Percentiles rank a stretch among this genome's conserved stretches.
These are phyloP conservation scores for Entomortierella beljakovae DNA, from an alignment of 192 early-diverging fungal species.

Conservation along the genomic window DNA sequence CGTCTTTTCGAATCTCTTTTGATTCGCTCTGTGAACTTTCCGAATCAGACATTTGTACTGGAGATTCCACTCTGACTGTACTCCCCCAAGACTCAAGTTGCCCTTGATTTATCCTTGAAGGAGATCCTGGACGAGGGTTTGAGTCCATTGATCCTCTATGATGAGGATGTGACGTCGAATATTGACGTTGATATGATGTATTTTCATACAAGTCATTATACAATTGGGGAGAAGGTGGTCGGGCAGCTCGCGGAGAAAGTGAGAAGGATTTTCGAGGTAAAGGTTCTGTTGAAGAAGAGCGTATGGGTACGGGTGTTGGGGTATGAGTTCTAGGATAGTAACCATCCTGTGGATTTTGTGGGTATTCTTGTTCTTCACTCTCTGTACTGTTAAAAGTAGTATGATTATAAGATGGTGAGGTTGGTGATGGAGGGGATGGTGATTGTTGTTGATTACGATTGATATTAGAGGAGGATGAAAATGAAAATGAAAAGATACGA, in stretches of 20 bases:
- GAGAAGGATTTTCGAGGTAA: conserved; percentile 24
- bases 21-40: conserved; percentile 7
- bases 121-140: conserved; percentile 4
- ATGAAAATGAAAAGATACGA: conserved; percentile 11
- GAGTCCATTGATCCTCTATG: conserved; percentile 8
- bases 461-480: conserved; percentile 14
- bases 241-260: conserved; percentile 21
- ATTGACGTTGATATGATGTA: not conserved
- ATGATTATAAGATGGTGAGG: not conserved
- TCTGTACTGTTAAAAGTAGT: not conserved
- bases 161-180: conserved; percentile 6
- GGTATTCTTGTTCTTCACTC: conserved; percentile 37
- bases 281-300: conserved; percentile 12
- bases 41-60: conserved; percentile 24
- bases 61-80: conserved; percentile 28
- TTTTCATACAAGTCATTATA: not conserved
- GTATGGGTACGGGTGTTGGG: conserved; percentile 6
- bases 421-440: not conserved
- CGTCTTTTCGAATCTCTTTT: not conserved
- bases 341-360: conserved; percentile 41
- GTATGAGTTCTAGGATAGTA: conserved; percentile 1
- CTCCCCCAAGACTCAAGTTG: conserved; percentile 37
- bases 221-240: conserved; percentile 14
- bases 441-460: conserved; percentile 12
- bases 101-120: conserved; percentile 10